phyloP scores from a whole-genome alignment of 257 asterid species.

The Przewalskia tangutica region DNA sequence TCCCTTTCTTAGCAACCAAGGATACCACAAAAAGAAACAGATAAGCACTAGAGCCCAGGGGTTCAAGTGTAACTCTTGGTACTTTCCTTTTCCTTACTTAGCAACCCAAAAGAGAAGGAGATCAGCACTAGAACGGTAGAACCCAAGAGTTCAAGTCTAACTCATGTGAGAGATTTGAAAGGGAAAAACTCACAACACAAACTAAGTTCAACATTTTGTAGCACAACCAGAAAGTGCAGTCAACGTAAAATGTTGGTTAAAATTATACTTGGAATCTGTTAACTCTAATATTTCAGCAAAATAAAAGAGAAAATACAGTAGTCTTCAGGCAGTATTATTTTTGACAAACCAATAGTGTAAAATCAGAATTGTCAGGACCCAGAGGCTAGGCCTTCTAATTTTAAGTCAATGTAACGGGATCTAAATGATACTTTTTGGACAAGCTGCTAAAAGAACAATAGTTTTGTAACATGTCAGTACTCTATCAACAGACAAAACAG shows the following conservation, averaged over 20 bases:
- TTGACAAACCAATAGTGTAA: not conserved
- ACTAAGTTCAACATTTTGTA: not conserved
- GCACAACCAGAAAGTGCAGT: not conserved
- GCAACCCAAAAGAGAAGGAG: not conserved
- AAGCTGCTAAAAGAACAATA: not conserved
- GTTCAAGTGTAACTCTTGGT: not conserved
- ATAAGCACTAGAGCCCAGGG: not conserved
- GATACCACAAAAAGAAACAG: not conserved
- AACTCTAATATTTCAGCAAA: not conserved
- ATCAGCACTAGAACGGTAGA: not conserved
- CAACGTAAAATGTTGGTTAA: not conserved
- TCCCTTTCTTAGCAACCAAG: not conserved
- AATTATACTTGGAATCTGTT: not conserved
- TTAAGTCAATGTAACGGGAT: not conserved
- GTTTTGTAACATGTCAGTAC: not conserved
- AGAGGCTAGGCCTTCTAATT: not conserved
- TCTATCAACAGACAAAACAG: not conserved
- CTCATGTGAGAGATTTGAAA: not conserved
- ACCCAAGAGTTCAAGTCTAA: not conserved
- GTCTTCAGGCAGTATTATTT: not conserved
- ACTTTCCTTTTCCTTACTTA: not conserved
- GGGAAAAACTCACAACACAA: not conserved
- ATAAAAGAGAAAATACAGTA: not conserved
- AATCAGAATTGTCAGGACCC: not conserved
- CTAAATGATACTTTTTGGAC: not conserved